These are phyloP conservation scores for Sutorius eximius DNA, from an alignment of 1,284 basidiomycete species.

Conservation along the genomic window DNA sequence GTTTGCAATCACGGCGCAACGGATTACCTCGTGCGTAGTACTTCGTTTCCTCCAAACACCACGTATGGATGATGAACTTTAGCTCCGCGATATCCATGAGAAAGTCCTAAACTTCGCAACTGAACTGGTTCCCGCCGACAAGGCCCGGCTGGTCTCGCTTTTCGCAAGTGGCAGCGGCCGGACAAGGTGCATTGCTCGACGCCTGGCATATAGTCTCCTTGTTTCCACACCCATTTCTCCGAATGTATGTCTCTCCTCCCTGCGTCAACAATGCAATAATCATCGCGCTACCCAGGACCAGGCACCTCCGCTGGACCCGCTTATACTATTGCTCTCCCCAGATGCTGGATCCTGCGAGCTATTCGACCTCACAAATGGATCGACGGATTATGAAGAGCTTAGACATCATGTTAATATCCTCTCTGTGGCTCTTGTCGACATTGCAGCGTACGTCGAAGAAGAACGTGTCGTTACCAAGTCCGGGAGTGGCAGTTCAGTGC, in stretches of 20 bases:
- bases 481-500: slow-evolving; percentile 6
- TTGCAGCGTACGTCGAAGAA: slow-evolving; percentile 53
- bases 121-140: slow-evolving; percentile 41
- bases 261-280: background rate
- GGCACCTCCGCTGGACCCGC: slow-evolving; percentile 44
- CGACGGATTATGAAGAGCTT: slow-evolving; percentile 60
- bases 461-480: slow-evolving; percentile 38
- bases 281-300: slow-evolving; percentile 31
- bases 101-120: slow-evolving; percentile 43
- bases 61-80: slow-evolving; percentile 2
- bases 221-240: slow-evolving; percentile 31
- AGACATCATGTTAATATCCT: slow-evolving; percentile 54
- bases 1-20: slow-evolving; percentile 41
- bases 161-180: slow-evolving; percentile 52
- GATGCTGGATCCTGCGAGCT: slow-evolving; percentile 32
- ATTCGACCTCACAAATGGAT: slow-evolving; percentile 46
- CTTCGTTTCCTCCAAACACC: background rate
- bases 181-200: slow-evolving; percentile 55
- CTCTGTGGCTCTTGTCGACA: slow-evolving; percentile 53
- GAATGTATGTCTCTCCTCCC: slow-evolving; percentile 31
- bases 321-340: slow-evolving; percentile 45
- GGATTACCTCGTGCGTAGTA: slow-evolving; percentile 36
- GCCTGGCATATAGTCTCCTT: slow-evolving; percentile 49
- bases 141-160: slow-evolving; percentile 49
- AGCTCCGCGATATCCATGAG: slow-evolving; percentile 51